Evolutionary conservation across 768 basidiomycete genomes (phyloP).

Genomic region (Brasilioporus rufonigricans): DNA sequence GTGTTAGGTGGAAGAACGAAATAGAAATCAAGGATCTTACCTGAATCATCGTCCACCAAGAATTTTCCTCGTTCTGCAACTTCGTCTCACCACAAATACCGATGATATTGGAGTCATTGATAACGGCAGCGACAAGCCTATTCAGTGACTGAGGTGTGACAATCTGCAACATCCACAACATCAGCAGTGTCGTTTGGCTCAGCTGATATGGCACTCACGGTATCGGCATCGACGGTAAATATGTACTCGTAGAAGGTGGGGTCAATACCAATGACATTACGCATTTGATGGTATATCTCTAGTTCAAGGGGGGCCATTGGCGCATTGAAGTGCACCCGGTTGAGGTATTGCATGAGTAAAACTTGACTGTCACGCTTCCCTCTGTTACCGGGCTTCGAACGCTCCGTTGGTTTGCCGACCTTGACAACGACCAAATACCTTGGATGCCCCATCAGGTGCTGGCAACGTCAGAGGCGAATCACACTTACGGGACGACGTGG

Average conservation of each 20-base stretch:
- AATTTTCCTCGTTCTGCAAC: conserved; percentile 63
- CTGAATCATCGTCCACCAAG: conserved; percentile 81
- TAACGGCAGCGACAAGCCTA: conserved; percentile 58
- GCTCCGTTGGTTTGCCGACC: conserved; percentile 66
- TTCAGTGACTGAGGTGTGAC: conserved; percentile 68
- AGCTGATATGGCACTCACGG: conserved; percentile 35
- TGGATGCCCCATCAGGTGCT: neutral
- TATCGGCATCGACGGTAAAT: conserved; percentile 71
- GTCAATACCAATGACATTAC: conserved; percentile 70
- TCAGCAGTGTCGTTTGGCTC: conserved; percentile 11
- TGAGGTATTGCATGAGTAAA: conserved; percentile 63
- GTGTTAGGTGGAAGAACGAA: conserved; percentile 1
- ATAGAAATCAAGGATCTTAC: conserved; percentile 25
- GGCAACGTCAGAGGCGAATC: neutral
- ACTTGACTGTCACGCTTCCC: conserved; percentile 72
- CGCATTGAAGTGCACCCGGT: conserved; percentile 65
- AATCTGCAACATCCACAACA: conserved; percentile 35
- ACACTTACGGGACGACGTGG: conserved; percentile 61
- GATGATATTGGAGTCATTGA: conserved; percentile 61
- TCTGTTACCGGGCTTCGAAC: conserved; percentile 62
- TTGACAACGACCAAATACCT: conserved; percentile 64
- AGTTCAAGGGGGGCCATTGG: conserved; percentile 66
- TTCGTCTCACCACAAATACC: conserved; percentile 71
- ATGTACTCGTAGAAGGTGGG: conserved; percentile 77
- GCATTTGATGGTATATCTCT: conserved; percentile 74